A percentile compares a stretch with the other conserved stretches of the same genome.
phyloP scores from a whole-genome alignment of 495 filamentous ascomycete species.

The Oleoguttula mirabilis region DNA sequence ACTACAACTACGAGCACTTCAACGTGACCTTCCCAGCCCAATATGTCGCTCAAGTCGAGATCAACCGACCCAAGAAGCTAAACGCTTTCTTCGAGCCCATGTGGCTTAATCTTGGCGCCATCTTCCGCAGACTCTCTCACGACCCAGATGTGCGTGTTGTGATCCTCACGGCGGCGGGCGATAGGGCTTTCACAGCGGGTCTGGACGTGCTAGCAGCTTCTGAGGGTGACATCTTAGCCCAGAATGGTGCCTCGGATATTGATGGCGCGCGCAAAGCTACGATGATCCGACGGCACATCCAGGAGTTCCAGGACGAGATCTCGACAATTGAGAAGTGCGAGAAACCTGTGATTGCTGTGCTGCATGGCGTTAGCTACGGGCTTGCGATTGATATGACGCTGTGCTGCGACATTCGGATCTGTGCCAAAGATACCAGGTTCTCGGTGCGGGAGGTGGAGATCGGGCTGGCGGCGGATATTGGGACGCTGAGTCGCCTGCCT shows the following conservation, averaged over 20 bases:
- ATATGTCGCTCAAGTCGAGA: conserved; percentile 82
- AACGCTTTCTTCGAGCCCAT: conserved; percentile 83
- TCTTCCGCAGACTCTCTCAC: conserved; percentile 64
- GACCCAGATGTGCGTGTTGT: conserved; percentile 65
- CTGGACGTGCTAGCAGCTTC: conserved; percentile 55
- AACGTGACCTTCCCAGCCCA: conserved; percentile 56
- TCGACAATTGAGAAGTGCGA: conserved; percentile 68
- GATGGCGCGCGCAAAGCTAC: conserved; percentile 61
- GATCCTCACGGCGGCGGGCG: conserved; percentile 71
- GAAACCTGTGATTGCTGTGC: conserved; percentile 75
- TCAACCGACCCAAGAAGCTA: conserved; percentile 78
- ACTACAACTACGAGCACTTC: conserved; percentile 50
- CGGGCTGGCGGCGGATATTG: conserved; percentile 85
- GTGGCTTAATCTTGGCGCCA: conserved; percentile 67
- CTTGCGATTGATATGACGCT: conserved; percentile 74
- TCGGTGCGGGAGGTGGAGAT: conserved; percentile 93
- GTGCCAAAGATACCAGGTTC: conserved; percentile 41
- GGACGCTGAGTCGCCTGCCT: conserved; percentile 73
- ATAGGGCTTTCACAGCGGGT: conserved; percentile 73
- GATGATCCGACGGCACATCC: conserved; percentile 51
- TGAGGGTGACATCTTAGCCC: conserved; percentile 14
- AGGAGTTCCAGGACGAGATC: conserved; percentile 69
- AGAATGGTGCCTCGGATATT: conserved; percentile 1
- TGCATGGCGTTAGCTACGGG: conserved; percentile 73
- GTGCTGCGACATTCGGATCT: conserved; percentile 70